A percentile compares a stretch with the other conserved stretches of the same genome.
Conservation (phyloP, 441 rosid species). For the Daphne laureola region DNA sequence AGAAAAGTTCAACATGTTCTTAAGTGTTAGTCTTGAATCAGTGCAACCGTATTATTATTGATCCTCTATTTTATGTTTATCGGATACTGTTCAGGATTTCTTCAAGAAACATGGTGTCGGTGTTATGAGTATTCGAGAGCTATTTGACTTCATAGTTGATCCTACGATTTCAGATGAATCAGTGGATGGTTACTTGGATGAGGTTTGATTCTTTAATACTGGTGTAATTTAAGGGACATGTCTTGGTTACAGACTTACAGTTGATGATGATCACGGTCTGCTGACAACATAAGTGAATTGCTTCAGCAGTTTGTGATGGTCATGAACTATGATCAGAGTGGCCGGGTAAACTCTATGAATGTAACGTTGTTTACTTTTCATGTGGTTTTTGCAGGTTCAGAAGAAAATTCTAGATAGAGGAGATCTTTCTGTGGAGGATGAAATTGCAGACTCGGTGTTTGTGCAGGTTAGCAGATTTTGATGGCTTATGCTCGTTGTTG, state of each 20-base stretch:
- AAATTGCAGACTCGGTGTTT: constrained; percentile 87
- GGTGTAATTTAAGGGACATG: background rate
- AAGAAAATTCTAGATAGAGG: constrained; percentile 60
- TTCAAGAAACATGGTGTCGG: constrained; percentile 89
- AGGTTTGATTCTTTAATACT: constrained; percentile 34
- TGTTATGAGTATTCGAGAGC: constrained; percentile 84
- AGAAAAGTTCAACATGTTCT: background rate
- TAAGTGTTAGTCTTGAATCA: background rate
- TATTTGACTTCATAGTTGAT: constrained; percentile 91
- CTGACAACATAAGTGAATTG: too few relatives aligned
- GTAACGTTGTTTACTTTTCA: constrained; percentile 5
- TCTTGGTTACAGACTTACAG: too few relatives aligned
- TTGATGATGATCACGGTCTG: too few relatives aligned
- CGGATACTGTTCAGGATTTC: constrained; percentile 46
- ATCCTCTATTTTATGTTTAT: background rate
- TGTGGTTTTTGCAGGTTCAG: constrained; percentile 47
- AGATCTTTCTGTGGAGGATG: constrained; percentile 73
- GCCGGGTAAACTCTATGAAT: constrained; percentile 1
- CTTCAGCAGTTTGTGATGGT: background rate
- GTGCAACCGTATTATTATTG: background rate
- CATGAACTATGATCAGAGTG: background rate
- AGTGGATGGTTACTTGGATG: constrained; percentile 78
- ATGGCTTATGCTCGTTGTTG: background rate
- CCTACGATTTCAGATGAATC: constrained; percentile 66
- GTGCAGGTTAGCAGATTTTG: constrained; percentile 52